Evolutionary conservation across 768 basidiomycete genomes (phyloP).

Genomic region (Sporobolomyces pararoseus): DNA sequence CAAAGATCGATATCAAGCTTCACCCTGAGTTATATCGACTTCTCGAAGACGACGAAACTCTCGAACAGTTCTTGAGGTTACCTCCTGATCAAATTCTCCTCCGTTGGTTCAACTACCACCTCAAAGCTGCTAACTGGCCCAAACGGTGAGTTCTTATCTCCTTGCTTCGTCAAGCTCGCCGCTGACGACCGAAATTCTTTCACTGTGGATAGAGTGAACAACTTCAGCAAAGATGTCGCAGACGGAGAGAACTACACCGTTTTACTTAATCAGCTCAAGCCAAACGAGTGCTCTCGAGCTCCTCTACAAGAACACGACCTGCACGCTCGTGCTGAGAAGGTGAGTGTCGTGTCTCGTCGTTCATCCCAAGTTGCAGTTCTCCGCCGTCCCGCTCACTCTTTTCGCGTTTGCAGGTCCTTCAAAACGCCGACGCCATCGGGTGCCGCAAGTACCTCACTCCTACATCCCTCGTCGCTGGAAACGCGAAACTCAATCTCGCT

Average conservation of each 20-base stretch:
- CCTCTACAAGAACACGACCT: constrained; percentile 83
- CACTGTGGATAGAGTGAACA: constrained; percentile 67
- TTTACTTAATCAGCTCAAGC: constrained; percentile 90
- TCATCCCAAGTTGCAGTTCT: background rate
- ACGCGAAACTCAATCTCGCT: constrained; percentile 93
- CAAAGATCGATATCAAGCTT: constrained; percentile 94
- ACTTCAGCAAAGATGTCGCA: constrained; percentile 94
- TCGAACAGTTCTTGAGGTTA: constrained; percentile 86
- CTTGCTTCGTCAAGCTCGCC: no score
- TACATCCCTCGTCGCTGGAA: constrained; percentile 83
- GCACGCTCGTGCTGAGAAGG: constrained; percentile 79
- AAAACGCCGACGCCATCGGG: constrained; percentile 87
- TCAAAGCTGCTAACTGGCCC: constrained; percentile 90
- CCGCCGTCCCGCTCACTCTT: background rate
- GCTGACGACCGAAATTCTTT: background rate
- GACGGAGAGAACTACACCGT: constrained; percentile 98
- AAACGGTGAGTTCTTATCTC: constrained; percentile 58
- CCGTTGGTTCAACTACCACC: constrained; percentile 99
- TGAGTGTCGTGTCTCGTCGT: constrained; percentile 42
- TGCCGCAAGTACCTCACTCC: constrained; percentile 95
- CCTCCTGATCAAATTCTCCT: constrained; percentile 96
- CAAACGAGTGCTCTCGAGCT: constrained; percentile 82
- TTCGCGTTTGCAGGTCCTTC: constrained; percentile 59
- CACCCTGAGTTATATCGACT: constrained; percentile 95
- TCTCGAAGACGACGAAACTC: constrained; percentile 93